These are phyloP conservation scores for Vitis hybrid DNA, from an alignment of 177 flowering plant genomes.

Conservation along the genomic window DNA sequence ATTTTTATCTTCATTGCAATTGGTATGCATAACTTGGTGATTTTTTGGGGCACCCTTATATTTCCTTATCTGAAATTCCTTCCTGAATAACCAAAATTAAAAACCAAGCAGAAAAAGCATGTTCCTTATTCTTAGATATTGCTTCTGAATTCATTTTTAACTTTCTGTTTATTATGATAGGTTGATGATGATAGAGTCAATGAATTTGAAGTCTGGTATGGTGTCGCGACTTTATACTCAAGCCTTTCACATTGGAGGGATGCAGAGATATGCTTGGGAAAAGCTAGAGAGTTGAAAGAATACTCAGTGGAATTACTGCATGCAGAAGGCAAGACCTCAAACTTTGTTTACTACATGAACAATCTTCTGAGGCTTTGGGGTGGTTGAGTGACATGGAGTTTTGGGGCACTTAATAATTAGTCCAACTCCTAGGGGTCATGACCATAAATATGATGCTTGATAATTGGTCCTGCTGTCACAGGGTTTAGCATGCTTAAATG, in stretches of 20 bases:
- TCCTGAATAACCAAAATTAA: neutral
- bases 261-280: slow-evolving; percentile 84
- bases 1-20: neutral
- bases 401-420: no score
- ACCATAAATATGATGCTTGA: no score
- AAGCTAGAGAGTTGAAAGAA: slow-evolving; percentile 65
- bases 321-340: slow-evolving; percentile 66
- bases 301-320: slow-evolving; percentile 63
- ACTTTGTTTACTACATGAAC: slow-evolving; percentile 2
- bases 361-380: neutral
- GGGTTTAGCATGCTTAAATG: neutral
- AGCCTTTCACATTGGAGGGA: slow-evolving; percentile 90
- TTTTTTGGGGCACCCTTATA: no score
- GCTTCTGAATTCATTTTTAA: slow-evolving; percentile 9
- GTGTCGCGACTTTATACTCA: slow-evolving; percentile 78
- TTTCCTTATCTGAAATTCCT: neutral
- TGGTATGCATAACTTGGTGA: no score
- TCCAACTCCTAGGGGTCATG: neutral
- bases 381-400: no score
- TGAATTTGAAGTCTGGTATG: slow-evolving; percentile 95
- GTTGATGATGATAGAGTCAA: slow-evolving; percentile 56
- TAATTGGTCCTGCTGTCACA: no score
- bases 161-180: slow-evolving; percentile 27
- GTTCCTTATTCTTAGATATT: slow-evolving; percentile 3
- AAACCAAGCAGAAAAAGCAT: neutral